Base-by-base conservation (phyloP, 2,329 filamentous ascomycete genomes). In the Cytospora mali region DNA sequence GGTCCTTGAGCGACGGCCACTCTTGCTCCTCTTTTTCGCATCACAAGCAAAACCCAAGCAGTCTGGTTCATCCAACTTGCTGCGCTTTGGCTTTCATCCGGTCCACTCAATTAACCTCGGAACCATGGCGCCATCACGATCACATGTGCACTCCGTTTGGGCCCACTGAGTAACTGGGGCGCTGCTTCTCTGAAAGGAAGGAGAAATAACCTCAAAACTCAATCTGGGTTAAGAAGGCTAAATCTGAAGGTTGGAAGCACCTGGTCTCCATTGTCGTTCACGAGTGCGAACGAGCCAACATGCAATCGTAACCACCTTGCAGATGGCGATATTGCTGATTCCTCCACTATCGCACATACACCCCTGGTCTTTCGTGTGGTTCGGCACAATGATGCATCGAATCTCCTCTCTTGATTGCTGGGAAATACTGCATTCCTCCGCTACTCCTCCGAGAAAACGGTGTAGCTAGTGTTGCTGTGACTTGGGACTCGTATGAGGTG, bases 311-410 rank as follows among this genome's bases (percentile, higher is more conserved):
- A 46, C n/a, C 18, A 13, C n/a, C 39, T 46, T 21, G 7, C 6
- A 21, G 39, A 46, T 46, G 39, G 39, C 39, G 39, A 46, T 21
- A 21, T 46, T 46, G 39, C 18, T n/a, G 21, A 16, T 16, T 46
- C 39, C 39, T 21, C 39, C 39, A 46, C 39, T 46, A 11, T 46
- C 39, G n/a, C n/a, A 18, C 39, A 10, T 46, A 4, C 16, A 21
- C 6, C 39, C 39, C n/a, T 46, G 39, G n/a, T 21, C n/a, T 9
- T 46, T 25, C 52, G 48, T n/a, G 46, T 39, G 29, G 42, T 25
- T 62, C 59, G 59, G 59, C 48, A 48, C 59, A 62, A 62, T 62
- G 59, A 62, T 62, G 59, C 59, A 46, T 62, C 59, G 59, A 62
- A 27, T 21, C 53, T 39, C 13, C 13, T 27, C 6, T 33, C 55